Conservation (phyloP, 495 filamentous ascomycete genomes). For the Annulohypoxylon stygium region DNA sequence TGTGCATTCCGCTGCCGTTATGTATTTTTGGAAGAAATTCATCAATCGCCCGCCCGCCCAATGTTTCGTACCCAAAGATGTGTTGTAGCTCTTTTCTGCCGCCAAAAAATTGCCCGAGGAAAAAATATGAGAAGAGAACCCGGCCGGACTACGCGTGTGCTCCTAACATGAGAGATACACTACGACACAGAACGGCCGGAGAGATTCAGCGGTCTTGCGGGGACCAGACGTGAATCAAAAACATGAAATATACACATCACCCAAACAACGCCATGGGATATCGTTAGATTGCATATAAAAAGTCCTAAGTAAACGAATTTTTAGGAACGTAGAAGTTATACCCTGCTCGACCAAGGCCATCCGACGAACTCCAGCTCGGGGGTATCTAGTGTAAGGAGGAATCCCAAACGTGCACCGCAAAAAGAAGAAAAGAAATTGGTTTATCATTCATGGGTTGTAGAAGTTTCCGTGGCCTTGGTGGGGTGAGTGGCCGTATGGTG, state of each 20-base stretch:
- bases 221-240: slow-evolving; percentile 9
- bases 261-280: slow-evolving; percentile 38
- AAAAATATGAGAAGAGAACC: slow-evolving; percentile 7
- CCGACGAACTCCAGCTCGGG: slow-evolving; percentile 36
- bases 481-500: slow-evolving; percentile 59
- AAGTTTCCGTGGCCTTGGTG: slow-evolving; percentile 55
- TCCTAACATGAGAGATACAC: slow-evolving; percentile 14
- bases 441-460: slow-evolving; percentile 48
- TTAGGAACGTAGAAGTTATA: slow-evolving; percentile 15
- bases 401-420: slow-evolving; percentile 41
- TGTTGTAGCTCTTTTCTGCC: slow-evolving; percentile 26
- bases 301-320: slow-evolving; percentile 6
- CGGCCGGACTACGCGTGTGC: slow-evolving; percentile 1
- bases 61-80: slow-evolving; percentile 22
- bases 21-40: slow-evolving; percentile 24
- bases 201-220: background rate
- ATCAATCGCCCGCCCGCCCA: slow-evolving; percentile 23
- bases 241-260: slow-evolving; percentile 28
- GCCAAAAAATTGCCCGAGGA: slow-evolving; percentile 5
- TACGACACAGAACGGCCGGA: slow-evolving; percentile 14
- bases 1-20: slow-evolving; percentile 30
- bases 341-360: slow-evolving; percentile 19
- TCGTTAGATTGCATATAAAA: slow-evolving; percentile 23
- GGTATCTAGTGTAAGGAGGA: slow-evolving; percentile 37
- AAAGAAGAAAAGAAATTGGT: slow-evolving; percentile 22